Base-by-base conservation (phyloP, 2,329 filamentous ascomycete genomes). In the Parafenestella ontariensis region DNA sequence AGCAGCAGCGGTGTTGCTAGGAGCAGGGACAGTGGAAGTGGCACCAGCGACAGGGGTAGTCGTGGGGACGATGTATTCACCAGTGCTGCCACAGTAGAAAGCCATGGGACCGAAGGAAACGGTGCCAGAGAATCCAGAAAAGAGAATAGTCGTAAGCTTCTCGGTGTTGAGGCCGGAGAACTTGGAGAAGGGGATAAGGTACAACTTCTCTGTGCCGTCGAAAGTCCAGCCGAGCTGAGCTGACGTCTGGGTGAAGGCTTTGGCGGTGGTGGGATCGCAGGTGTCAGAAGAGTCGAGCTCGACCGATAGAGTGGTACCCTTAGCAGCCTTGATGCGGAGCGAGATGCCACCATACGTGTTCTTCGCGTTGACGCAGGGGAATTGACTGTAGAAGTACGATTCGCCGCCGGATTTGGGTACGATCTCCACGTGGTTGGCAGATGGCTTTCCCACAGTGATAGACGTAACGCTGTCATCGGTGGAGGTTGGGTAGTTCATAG, bases 381-480 rank as follows among this genome's bases (percentile, higher is more conserved):
- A 73, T 68, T 85, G 80, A 29, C 79, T 81, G 75, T 84, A 87
- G 66, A 86, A 86, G 73, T 87, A 87, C 15, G 84, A 84, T 59
- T 74, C 71, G 1, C 72, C 73, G 63, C 75, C 69, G 9, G 34
- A 26, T 46, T 70, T 74, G 13, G 85, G 83, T 1, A 80, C 84
- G 8, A 87, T 72, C 13, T 82, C 83, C 1, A 85, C 74, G 43
- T 77, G 80, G 72, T 83, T 80, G 56, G 66, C 62, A 20, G 56
- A 49, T 1, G 78, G 78, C 47, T 68, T 66, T 34, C 79, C 75
- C n/a, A 86, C 83, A 11, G 85, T 82, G 21, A 86, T 73, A 1
- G 83, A 85, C 20, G 78, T 76, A 82, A 87, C 85, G 6, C 82
- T 82, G 2, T 73, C 80, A 66, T 87, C 85, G 58, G 86, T 83